A percentile compares a stretch with the other conserved stretches of the same genome.
Evolutionary conservation across 129 eudicot species (phyloP).

Genomic region (Cynara cardunculus): DNA sequence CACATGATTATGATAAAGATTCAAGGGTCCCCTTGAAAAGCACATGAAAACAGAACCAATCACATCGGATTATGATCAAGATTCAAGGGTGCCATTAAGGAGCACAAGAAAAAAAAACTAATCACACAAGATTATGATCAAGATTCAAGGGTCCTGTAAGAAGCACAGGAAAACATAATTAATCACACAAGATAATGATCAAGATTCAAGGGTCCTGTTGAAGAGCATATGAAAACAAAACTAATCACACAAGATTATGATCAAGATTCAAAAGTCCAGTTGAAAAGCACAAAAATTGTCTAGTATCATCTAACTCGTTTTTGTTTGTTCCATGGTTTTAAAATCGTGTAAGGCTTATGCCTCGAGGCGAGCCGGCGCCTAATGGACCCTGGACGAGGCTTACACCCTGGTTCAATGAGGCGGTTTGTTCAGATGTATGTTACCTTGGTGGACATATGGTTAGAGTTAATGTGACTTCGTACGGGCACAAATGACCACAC

Average conservation of each 20-base stretch:
- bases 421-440: too few relatives aligned
- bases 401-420: too few relatives aligned
- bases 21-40: not conserved
- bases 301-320: not conserved
- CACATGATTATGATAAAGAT: not conserved
- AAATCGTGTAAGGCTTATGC: too few relatives aligned
- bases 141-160: too few relatives aligned
- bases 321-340: constrained; percentile 2
- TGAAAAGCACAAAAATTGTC: constrained; percentile 10
- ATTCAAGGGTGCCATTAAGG: not conserved
- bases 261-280: not conserved
- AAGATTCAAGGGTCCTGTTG: not conserved
- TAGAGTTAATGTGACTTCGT: too few relatives aligned
- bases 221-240: not conserved
- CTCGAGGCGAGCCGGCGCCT: too few relatives aligned
- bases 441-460: too few relatives aligned
- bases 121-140: not conserved
- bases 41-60: not conserved
- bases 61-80: not conserved
- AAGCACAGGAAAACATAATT: not conserved
- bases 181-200: not conserved
- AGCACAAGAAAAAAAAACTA: not conserved
- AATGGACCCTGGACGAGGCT: too few relatives aligned
- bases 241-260: not conserved
- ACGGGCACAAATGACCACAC: too few relatives aligned